phyloP scores from a whole-genome alignment of 768 basidiomycete species.

The Lyophyllum semitale region DNA sequence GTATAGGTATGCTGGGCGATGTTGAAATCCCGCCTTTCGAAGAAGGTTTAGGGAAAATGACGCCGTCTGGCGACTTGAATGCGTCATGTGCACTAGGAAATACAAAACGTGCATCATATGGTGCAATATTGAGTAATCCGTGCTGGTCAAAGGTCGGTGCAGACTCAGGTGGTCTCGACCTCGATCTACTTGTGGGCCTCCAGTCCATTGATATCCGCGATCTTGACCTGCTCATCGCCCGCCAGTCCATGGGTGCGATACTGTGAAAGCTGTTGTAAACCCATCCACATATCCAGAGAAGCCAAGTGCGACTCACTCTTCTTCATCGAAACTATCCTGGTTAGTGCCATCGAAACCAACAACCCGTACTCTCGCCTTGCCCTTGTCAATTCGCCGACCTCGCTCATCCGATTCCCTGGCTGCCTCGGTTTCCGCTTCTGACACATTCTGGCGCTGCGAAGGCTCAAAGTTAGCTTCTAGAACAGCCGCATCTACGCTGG shows the following conservation, averaged over 20 bases:
- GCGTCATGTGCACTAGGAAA: slow-evolving; percentile 36
- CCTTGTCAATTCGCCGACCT: slow-evolving; percentile 79
- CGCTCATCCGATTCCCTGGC: slow-evolving; percentile 47
- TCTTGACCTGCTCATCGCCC: slow-evolving; percentile 86
- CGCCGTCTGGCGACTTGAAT: slow-evolving; percentile 28
- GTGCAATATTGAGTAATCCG: slow-evolving; percentile 25
- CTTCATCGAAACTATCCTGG: slow-evolving; percentile 70
- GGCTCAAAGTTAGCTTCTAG: slow-evolving; percentile 16
- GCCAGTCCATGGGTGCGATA: slow-evolving; percentile 86
- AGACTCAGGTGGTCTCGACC: slow-evolving; percentile 71
- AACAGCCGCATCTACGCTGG: slow-evolving; percentile 6
- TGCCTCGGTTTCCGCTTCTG: slow-evolving; percentile 20
- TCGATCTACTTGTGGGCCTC: slow-evolving; percentile 76
- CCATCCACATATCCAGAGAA: slow-evolving; percentile 1
- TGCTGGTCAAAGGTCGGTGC: slow-evolving; percentile 51
- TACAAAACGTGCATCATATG: slow-evolving; percentile 46
- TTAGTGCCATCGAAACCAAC: slow-evolving; percentile 80
- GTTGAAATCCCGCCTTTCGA: slow-evolving; percentile 20
- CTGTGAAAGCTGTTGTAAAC: slow-evolving; percentile 30
- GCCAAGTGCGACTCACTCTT: slow-evolving; percentile 57
- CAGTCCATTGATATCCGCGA: slow-evolving; percentile 93
- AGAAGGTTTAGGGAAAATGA: slow-evolving; percentile 18
- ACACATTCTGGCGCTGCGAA: slow-evolving; percentile 19
- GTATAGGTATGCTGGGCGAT: slow-evolving; percentile 39
- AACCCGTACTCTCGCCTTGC: slow-evolving; percentile 75